phyloP scores from a whole-genome alignment of 192 early-diverging fungal species.

The Entophlyctis helioformis region DNA sequence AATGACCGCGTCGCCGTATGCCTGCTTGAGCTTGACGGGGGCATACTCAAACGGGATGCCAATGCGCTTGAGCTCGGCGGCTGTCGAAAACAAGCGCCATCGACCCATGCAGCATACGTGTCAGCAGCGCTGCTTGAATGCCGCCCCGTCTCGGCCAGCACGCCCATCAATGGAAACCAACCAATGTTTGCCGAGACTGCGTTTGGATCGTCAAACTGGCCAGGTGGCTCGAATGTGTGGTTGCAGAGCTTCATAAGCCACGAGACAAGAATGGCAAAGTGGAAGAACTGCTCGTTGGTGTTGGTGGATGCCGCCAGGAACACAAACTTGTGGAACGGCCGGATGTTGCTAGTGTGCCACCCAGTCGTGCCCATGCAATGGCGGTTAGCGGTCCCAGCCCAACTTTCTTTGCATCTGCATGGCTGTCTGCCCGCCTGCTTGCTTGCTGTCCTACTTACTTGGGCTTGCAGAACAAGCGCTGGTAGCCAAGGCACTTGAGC shows the following conservation, averaged over 20 bases:
- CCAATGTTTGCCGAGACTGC: constrained; percentile 40
- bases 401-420: too few species aligned
- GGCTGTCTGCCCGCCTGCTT: too few species aligned
- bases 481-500: constrained; percentile 32
- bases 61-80: constrained; percentile 34
- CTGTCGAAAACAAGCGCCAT: constrained; percentile 11
- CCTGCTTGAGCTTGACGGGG: constrained; percentile 43
- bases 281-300: constrained; percentile 45
- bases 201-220: constrained; percentile 52
- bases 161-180: constrained; percentile 2
- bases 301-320: constrained; percentile 25
- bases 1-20: constrained; percentile 38
- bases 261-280: constrained; percentile 31
- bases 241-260: constrained; percentile 33
- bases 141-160: not conserved
- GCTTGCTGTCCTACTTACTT: too few species aligned
- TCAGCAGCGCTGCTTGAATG: not conserved
- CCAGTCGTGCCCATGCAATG: too few species aligned
- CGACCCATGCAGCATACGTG: too few species aligned
- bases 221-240: constrained; percentile 29
- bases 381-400: too few species aligned
- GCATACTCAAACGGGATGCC: constrained; percentile 38
- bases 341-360: constrained; percentile 16
- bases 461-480: constrained; percentile 36
- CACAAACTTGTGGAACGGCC: constrained; percentile 28